Conservation (phyloP, 352 stramenopile genomes). For the Globisporangium iwayamae region DNA sequence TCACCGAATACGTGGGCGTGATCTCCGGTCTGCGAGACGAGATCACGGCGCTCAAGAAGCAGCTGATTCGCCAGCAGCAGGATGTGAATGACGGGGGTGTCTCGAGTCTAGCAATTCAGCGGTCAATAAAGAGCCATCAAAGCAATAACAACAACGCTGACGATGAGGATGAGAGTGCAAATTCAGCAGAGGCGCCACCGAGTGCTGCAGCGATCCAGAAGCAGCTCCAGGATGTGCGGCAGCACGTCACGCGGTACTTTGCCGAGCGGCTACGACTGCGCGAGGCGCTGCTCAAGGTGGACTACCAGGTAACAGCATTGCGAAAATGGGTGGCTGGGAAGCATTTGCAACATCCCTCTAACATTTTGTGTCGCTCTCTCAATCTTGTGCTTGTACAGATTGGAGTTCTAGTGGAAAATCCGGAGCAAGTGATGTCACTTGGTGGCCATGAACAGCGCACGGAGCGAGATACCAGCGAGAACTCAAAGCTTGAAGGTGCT, state of each 20-base stretch:
- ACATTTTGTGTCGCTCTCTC: background rate
- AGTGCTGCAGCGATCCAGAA: constrained; percentile 10
- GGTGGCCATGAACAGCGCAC: background rate
- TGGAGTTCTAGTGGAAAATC: background rate
- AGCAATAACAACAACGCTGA: constrained; percentile 23
- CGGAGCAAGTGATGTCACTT: no score
- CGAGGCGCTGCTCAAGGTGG: constrained; percentile 68
- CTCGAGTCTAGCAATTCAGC: background rate
- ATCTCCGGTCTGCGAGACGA: constrained; percentile 85
- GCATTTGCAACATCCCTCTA: background rate
- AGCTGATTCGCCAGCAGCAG: constrained; percentile 36
- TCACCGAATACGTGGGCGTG: constrained; percentile 82
- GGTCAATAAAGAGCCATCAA: background rate
- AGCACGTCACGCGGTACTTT: constrained; percentile 83
- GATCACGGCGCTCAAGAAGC: constrained; percentile 76
- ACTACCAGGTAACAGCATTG: constrained; percentile 48
- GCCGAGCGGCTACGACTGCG: constrained; percentile 81
- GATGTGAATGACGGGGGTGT: background rate
- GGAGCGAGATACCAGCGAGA: background rate
- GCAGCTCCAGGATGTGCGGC: constrained; percentile 40
- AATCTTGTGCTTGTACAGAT: constrained; percentile 5
- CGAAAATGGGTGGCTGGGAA: background rate
- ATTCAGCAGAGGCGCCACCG: background rate
- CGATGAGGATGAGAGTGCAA: background rate
- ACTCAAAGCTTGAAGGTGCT: background rate